A percentile compares a stretch with the other conserved stretches of the same genome.
Conservation (phyloP, 805 yeast genomes). For the Candida ipomoeae region DNA sequence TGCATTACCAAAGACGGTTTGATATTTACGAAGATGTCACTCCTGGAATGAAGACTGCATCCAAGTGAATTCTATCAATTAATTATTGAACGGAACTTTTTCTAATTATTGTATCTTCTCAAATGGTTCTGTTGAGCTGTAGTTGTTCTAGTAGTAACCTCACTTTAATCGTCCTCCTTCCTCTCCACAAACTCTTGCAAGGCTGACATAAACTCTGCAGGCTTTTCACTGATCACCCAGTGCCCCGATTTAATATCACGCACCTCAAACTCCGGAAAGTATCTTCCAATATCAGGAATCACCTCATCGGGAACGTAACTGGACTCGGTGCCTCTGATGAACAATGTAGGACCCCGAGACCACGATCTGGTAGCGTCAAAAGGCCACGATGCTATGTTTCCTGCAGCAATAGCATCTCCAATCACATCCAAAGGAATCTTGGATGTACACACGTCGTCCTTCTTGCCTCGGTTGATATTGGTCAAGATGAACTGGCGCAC, state of each 20-base stretch:
- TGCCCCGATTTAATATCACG: slow-evolving; percentile 83
- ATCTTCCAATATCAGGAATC: slow-evolving; percentile 64
- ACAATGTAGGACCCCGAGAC: slow-evolving; percentile 64
- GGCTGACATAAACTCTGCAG: slow-evolving; percentile 62
- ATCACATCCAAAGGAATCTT: slow-evolving; percentile 72
- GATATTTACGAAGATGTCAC: slow-evolving; percentile 51
- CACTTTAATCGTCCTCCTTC: slow-evolving; percentile 32
- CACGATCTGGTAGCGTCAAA: slow-evolving; percentile 52
- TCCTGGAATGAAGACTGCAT: slow-evolving; percentile 10
- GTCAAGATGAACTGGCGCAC: slow-evolving; percentile 77
- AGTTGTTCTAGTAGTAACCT: background rate
- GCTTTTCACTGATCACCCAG: slow-evolving; percentile 89
- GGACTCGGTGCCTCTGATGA: slow-evolving; percentile 75
- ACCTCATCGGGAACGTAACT: slow-evolving; percentile 79
- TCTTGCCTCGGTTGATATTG: slow-evolving; percentile 50
- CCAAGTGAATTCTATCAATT: slow-evolving; percentile 4
- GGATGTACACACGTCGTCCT: slow-evolving; percentile 40
- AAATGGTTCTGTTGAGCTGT: no score
- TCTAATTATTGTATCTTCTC: no score
- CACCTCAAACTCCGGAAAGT: slow-evolving; percentile 74
- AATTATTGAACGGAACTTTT: no score
- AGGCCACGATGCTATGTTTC: slow-evolving; percentile 74
- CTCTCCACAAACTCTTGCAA: slow-evolving; percentile 61
- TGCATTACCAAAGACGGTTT: slow-evolving; percentile 65
- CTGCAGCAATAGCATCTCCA: slow-evolving; percentile 59